Conservation (phyloP, 192 early-diverging fungal genomes). For the Podila epigama region DNA sequence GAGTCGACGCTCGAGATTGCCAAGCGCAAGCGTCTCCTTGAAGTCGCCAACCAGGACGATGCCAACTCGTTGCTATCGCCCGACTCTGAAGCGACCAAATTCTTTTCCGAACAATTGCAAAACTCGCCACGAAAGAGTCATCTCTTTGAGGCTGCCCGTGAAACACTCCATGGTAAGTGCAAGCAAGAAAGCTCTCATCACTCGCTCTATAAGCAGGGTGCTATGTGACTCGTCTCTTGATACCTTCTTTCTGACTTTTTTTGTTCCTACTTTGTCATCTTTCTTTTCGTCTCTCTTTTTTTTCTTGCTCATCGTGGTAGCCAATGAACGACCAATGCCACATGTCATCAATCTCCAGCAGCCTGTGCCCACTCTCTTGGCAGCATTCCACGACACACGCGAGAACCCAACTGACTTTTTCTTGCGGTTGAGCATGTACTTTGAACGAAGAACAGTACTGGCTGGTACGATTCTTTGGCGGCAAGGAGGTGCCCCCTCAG, state of each 20-base stretch:
- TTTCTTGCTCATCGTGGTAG: neutral
- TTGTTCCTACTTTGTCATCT: neutral
- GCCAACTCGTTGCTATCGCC: slow-evolving; percentile 18
- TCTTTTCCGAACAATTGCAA: slow-evolving; percentile 38
- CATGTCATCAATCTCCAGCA: slow-evolving; percentile 53
- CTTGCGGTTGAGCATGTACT: slow-evolving; percentile 66
- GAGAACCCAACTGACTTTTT: slow-evolving; percentile 61
- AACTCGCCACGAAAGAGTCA: slow-evolving; percentile 45
- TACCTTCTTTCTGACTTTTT: too few relatives aligned
- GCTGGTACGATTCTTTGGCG: slow-evolving; percentile 72
- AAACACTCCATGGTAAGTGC: slow-evolving; percentile 41
- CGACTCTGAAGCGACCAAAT: slow-evolving; percentile 34
- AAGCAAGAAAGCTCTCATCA: too few relatives aligned
- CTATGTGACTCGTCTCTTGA: too few relatives aligned
- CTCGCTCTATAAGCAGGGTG: too few relatives aligned
- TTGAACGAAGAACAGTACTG: slow-evolving; percentile 63
- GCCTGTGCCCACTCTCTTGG: slow-evolving; percentile 62
- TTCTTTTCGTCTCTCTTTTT: neutral
- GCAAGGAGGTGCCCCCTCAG: slow-evolving; percentile 60
- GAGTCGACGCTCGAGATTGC: slow-evolving; percentile 40
- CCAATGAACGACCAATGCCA: slow-evolving; percentile 12
- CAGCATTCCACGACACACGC: slow-evolving; percentile 72
- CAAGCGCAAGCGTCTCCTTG: slow-evolving; percentile 32
- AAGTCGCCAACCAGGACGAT: slow-evolving; percentile 30
- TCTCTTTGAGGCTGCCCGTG: slow-evolving; percentile 33